A percentile compares a stretch with the other conserved stretches of the same genome.
Conservation (phyloP, 495 filamentous ascomycete genomes). For the Podospora anserina region DNA sequence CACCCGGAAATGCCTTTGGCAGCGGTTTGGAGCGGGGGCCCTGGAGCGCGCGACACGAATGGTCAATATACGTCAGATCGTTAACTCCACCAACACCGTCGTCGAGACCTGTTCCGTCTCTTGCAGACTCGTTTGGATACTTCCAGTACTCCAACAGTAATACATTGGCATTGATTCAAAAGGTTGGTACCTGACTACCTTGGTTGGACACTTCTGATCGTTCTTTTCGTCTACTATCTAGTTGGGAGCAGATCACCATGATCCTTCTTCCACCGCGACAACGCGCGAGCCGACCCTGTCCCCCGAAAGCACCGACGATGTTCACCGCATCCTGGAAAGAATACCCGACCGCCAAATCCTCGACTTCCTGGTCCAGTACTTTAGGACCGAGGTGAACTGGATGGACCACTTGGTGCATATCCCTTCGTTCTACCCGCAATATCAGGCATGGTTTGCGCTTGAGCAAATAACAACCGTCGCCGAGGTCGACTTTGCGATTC, state of each 20-base stretch:
- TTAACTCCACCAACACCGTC: background rate
- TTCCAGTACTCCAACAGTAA: background rate
- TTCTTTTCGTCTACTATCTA: background rate
- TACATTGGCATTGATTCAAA: background rate
- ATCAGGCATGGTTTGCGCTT: background rate
- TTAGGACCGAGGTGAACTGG: background rate
- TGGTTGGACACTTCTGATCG: background rate
- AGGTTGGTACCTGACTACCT: background rate
- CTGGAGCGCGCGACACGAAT: background rate
- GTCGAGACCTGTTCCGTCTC: background rate
- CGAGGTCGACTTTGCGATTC: background rate
- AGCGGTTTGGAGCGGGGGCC: background rate
- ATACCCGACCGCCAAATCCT: background rate
- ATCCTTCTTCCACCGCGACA: background rate
- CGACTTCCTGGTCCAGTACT: background rate
- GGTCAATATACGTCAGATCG: background rate
- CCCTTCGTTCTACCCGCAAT: background rate
- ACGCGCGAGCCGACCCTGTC: background rate
- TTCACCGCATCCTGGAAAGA: background rate
- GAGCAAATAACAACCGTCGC: background rate
- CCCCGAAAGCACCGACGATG: background rate
- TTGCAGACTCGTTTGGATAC: background rate
- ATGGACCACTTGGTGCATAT: background rate
- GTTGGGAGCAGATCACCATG: background rate
- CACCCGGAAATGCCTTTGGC: background rate